Conservation (phyloP, 228 moss, liverwort and hornwort genomes). For the Sphagnum magellanicum region DNA sequence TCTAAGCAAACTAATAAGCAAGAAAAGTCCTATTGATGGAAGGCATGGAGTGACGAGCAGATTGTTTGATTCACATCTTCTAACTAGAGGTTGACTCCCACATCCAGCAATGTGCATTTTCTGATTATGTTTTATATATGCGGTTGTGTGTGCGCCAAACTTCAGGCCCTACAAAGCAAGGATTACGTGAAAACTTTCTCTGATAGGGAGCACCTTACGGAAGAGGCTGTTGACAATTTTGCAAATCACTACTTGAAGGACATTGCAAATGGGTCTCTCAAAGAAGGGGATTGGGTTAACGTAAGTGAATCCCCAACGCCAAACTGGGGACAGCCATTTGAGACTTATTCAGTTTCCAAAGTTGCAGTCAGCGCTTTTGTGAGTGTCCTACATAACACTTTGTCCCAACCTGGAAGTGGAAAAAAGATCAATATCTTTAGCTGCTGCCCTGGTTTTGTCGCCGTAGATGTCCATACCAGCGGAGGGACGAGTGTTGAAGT, state of each 20-base stretch:
- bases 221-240: conserved; percentile 13
- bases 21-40: too few species aligned
- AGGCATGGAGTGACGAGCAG: too few species aligned
- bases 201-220: conserved; percentile 19
- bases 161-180: too few species aligned
- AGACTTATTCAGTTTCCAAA: conserved; percentile 33
- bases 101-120: too few species aligned
- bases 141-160: too few species aligned
- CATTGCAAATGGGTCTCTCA: conserved; percentile 28
- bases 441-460: conserved; percentile 39
- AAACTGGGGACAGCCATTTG: too few species aligned
- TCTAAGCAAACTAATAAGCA: too few species aligned
- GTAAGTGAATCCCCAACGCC: not conserved
- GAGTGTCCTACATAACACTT: conserved; percentile 19
- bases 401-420: conserved; percentile 7
- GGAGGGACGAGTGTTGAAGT: conserved; percentile 22
- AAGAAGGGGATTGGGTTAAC: conserved; percentile 29
- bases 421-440: conserved; percentile 22
- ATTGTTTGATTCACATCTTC: too few species aligned
- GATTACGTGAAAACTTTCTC: not conserved
- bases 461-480: conserved; percentile 30
- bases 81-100: too few species aligned
- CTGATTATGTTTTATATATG: too few species aligned
- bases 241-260: conserved; percentile 20
- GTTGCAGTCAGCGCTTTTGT: conserved; percentile 36